phyloP scores from a whole-genome alignment of 768 basidiomycete genomes.

The Mycena crocata region DNA sequence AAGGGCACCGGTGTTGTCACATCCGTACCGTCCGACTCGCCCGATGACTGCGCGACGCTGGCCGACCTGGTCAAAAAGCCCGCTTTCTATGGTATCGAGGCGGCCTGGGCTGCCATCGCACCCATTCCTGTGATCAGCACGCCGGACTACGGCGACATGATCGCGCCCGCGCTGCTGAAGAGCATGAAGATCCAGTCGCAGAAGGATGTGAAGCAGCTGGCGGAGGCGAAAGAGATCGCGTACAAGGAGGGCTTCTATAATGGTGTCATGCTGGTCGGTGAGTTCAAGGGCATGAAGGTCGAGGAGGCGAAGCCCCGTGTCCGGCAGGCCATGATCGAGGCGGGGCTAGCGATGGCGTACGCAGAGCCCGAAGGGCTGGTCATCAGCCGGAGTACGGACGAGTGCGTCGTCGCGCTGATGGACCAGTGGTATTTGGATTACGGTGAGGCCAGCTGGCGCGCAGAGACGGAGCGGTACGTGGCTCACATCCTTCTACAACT shows the following conservation, averaged over 20 bases:
- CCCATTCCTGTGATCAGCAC: slow-evolving; percentile 91
- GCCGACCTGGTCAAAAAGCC: slow-evolving; percentile 95
- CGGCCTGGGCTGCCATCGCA: slow-evolving; percentile 86
- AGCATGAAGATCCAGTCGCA: slow-evolving; percentile 95
- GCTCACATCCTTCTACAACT: slow-evolving; percentile 5
- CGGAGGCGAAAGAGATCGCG: slow-evolving; percentile 96
- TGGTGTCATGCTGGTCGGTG: slow-evolving; percentile 91
- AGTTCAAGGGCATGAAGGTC: slow-evolving; percentile 89
- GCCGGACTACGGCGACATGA: slow-evolving; percentile 92
- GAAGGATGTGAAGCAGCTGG: slow-evolving; percentile 92
- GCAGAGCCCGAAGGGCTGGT: slow-evolving; percentile 95
- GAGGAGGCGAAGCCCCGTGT: slow-evolving; percentile 94
- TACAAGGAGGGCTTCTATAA: slow-evolving; percentile 99
- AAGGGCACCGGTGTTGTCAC: slow-evolving; percentile 99
- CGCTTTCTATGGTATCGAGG: slow-evolving; percentile 94
- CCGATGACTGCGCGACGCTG: slow-evolving; percentile 93
- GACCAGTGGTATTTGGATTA: slow-evolving; percentile 99
- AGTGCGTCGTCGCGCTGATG: slow-evolving; percentile 97
- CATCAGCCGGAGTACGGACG: slow-evolving; percentile 91
- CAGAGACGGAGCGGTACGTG: slow-evolving; percentile 81
- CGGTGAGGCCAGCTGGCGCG: slow-evolving; percentile 91
- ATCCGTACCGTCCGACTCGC: slow-evolving; percentile 97
- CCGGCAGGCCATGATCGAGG: slow-evolving; percentile 82
- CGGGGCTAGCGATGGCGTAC: slow-evolving; percentile 86
- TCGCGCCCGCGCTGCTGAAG: slow-evolving; percentile 85